phyloP scores from a whole-genome alignment of 2,329 filamentous ascomycete genomes.

The Diplodia corticola region DNA sequence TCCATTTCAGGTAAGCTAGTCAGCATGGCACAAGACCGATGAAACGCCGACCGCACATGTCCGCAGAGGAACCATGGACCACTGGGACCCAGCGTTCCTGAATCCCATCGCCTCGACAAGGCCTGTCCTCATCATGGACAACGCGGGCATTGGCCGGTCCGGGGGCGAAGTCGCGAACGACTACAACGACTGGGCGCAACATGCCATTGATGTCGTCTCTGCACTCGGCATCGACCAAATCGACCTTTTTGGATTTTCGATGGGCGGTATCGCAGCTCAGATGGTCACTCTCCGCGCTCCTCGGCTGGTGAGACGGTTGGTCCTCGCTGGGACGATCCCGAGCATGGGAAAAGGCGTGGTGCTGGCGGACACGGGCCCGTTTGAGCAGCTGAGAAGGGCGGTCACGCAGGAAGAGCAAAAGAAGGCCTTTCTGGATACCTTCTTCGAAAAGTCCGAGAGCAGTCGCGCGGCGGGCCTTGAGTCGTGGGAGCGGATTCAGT shows the following conservation, averaged over 20 bases:
- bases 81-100: conserved; percentile 39
- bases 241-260: conserved; percentile 54
- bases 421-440: conserved; percentile 13
- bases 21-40: too few relatives aligned
- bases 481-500: conserved; percentile 13
- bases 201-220: conserved; percentile 29
- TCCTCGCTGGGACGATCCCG: conserved; percentile 49
- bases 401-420: conserved; percentile 18
- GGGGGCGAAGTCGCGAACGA: conserved; percentile 46
- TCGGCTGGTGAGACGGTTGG: conserved; percentile 42
- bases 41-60: not conserved
- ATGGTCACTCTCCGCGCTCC: conserved; percentile 45
- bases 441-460: conserved; percentile 25
- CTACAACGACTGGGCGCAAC: conserved; percentile 39
- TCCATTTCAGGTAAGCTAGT: conserved; percentile 27
- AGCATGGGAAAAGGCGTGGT: conserved; percentile 41
- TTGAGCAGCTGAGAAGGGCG: not conserved
- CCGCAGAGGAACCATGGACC: conserved; percentile 28
- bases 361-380: not conserved
- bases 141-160: conserved; percentile 50
- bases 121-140: conserved; percentile 51
- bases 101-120: conserved; percentile 47
- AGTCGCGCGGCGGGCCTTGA: conserved; percentile 20
- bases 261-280: conserved; percentile 52
- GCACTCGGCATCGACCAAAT: conserved; percentile 38